Base-by-base conservation (phyloP, 345 rosid species). In the Brassica napus region DNA sequence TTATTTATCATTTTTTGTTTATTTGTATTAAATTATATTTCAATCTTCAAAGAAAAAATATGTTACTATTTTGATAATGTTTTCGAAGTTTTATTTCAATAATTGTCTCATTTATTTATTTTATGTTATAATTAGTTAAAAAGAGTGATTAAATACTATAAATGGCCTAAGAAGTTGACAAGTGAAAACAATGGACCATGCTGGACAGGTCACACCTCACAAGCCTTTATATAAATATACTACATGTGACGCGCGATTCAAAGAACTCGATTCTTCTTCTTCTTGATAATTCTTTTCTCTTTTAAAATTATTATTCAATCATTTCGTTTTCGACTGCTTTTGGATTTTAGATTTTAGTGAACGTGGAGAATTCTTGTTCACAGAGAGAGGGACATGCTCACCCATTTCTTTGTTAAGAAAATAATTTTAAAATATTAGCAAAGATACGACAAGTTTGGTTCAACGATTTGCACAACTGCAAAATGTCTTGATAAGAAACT, bases 351-450 rank as follows among this genome's bases (percentile, higher is more conserved):
- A 71, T 63, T 76, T 80, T 78, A 68, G 84, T 65, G 81, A 75
- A 81, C 85, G 86, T 77, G 87, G 86, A 72, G 73, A 68, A 23
- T 52, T 72, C 10, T 74, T 30, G 76, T 78, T 73, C 79, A 77
- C 5, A 49, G 66, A 54, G 21, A 15, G 18, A 49, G 57, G 64
- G 44, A 5, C 69, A 80, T 75, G 73, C 64, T 23, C 73, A 57
- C 30, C 68, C 63, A 31, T 58, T 57, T 54, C 18, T 35, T 79
- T 64, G 28, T 2, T 68, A 35, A 35, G 10, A 69, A 35, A 79
- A 37, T 16, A 24, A 73, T 68, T 42, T 0, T 49, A 54, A 24
- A 39, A 21, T 69, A 74, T 54, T 12, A 62, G 60, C 71, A 61
- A 35, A 65, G 30, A 79, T 67, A 68, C 75, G 71, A 79, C 57